These are phyloP conservation scores for Tripterygium wilfordii DNA, from an alignment of 177 flowering plant species.

Conservation along the genomic window DNA sequence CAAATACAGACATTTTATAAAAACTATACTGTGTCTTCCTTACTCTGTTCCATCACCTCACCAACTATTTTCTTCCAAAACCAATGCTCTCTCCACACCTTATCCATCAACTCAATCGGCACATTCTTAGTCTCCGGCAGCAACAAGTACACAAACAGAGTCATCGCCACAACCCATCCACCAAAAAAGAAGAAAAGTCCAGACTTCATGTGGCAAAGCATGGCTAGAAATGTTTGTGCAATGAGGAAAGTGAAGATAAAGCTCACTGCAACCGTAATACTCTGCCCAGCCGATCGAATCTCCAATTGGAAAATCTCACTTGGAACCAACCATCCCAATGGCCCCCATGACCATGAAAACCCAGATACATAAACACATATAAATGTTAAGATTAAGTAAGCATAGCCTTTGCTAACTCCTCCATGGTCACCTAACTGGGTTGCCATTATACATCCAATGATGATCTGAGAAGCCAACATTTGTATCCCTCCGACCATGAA, in stretches of 20 bases:
- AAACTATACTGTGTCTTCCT: too few relatives aligned
- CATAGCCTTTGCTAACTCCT: constrained; percentile 30
- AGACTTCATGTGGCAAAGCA: constrained; percentile 57
- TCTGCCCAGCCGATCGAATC: constrained; percentile 64
- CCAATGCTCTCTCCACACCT: constrained; percentile 51
- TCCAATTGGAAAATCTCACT: constrained; percentile 59
- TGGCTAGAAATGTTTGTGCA: constrained; percentile 50
- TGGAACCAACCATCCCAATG: constrained; percentile 66
- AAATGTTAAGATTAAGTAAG: constrained; percentile 27
- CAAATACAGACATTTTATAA: too few relatives aligned
- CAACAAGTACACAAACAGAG: constrained; percentile 31
- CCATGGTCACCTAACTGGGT: constrained; percentile 56
- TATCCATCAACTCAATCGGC: constrained; percentile 44
- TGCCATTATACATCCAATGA: constrained; percentile 48
- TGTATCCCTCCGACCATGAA: constrained; percentile 51
- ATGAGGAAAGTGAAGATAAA: constrained; percentile 48
- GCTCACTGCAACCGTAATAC: constrained; percentile 51
- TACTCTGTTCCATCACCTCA: too few relatives aligned
- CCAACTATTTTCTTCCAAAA: constrained; percentile 36
- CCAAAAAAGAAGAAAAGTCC: constrained; percentile 69
- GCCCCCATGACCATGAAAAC: constrained; percentile 58
- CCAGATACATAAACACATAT: constrained; percentile 52
- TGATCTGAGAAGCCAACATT: constrained; percentile 50
- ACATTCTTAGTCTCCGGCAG: constrained; percentile 48
- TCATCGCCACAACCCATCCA: constrained; percentile 58